These are phyloP conservation scores for Heliamphora exappendiculata DNA, from an alignment of 148 eudicot genomes.

Conservation along the genomic window DNA sequence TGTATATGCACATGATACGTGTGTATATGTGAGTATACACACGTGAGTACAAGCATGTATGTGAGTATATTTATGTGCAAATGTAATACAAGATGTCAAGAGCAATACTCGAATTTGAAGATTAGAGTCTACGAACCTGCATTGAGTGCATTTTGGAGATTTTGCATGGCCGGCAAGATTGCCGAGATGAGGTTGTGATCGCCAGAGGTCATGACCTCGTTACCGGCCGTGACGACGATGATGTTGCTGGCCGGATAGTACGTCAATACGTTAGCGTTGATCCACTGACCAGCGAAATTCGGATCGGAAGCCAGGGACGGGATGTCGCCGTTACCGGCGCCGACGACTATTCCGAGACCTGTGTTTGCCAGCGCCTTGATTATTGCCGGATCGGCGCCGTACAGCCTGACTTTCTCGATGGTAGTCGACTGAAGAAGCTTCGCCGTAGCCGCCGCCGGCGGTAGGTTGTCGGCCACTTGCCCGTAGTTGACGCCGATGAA, in stretches of 20 bases:
- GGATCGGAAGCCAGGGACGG: conserved; percentile 77
- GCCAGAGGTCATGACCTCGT: conserved; percentile 66
- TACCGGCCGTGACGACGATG: conserved; percentile 66
- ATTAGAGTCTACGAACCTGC: conserved; percentile 27
- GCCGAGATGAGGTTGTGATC: conserved; percentile 47
- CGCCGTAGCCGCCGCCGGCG: conserved; percentile 59
- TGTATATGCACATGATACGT: too few species aligned
- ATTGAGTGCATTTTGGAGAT: conserved; percentile 66
- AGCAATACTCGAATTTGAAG: too few species aligned
- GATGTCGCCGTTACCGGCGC: conserved; percentile 73
- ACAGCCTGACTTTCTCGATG: conserved; percentile 67
- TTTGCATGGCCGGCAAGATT: conserved; percentile 84
- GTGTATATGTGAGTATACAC: too few species aligned
- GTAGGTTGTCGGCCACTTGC: conserved; percentile 73
- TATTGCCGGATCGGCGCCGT: conserved; percentile 70
- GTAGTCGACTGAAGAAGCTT: conserved; percentile 57
- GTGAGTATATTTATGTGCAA: background rate
- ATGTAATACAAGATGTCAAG: too few species aligned
- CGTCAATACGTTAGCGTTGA: conserved; percentile 53
- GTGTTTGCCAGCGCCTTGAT: conserved; percentile 69
- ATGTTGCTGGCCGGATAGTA: conserved; percentile 65
- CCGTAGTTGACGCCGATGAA: conserved; percentile 89
- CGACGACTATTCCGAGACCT: conserved; percentile 66
- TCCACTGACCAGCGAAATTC: conserved; percentile 73
- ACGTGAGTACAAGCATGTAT: too few species aligned